Evolutionary conservation across 139 green algal species (phyloP), one percentile per base, ranked within the genome.

Genomic region (Astrephomene gubernaculifera): DNA sequence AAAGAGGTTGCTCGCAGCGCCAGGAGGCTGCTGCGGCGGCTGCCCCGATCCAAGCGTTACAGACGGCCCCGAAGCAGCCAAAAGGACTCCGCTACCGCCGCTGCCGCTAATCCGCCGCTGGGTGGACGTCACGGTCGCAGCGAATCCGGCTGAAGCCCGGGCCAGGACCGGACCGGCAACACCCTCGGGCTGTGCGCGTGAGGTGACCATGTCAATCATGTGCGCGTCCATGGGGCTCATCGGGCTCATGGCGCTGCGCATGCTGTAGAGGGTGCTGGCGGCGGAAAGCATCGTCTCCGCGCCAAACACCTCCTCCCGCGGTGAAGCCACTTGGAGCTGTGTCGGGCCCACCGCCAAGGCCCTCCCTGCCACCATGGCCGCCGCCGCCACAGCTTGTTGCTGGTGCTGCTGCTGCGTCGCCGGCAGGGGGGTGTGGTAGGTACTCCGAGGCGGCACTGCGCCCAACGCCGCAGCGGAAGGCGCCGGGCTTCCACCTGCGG

Each of bases 181-280:
- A n/a, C n/a, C n/a, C n/a, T n/a, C n/a, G n/a, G n/a, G n/a, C n/a
- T n/a, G n/a, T n/a, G n/a, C n/a, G n/a, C n/a, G n/a, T n/a, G n/a
- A n/a, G n/a, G n/a, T n/a, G n/a, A n/a, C n/a, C n/a, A n/a, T n/a
- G n/a, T n/a, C n/a, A n/a, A n/a, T n/a, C n/a, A n/a, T n/a, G 2
- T 75, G 68, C 39, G 41, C 4, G 9, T 75, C 68, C 38, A 31
- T 27, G 27, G 68, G 68, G 33, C 68, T 78, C 43, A 61, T 27
- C 6, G 70, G 70, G 44, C 70, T 78, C 70, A 78, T 78, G 31
- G 44, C 21, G 70, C 70, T 78, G 22, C 43, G 43, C 43, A 36
- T 43, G 70, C 70, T 78, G 41, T 78, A 61, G 43, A 78, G 6
- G n/a, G 70, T 25, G 44, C 43, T 78, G 43, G 45, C 29, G 43